Percentiles rank a stretch among this genome's conserved stretches.
These are phyloP conservation scores for Cytidiella melzeri DNA, from an alignment of 768 basidiomycete species.

Conservation along the genomic window DNA sequence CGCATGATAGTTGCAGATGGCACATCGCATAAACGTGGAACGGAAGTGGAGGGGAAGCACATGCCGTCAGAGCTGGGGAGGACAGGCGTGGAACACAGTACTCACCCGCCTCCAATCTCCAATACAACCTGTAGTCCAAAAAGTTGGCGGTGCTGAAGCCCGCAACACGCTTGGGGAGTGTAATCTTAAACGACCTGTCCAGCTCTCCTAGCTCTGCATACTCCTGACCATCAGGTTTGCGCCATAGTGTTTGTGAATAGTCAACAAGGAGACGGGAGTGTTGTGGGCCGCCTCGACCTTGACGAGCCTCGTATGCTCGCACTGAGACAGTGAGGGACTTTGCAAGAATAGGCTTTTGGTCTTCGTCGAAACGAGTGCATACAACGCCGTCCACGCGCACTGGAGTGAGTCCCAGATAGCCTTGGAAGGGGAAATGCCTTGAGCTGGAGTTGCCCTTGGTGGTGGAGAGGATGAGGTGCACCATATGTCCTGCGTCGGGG, in stretches of 20 bases:
- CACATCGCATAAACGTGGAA: neutral
- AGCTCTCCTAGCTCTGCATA: slow-evolving; percentile 57
- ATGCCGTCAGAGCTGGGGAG: neutral
- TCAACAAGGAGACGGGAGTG: slow-evolving; percentile 68
- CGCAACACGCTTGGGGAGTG: slow-evolving; percentile 52
- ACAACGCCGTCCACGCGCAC: slow-evolving; percentile 78
- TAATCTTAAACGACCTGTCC: slow-evolving; percentile 68
- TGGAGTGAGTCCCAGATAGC: slow-evolving; percentile 77
- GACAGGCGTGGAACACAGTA: slow-evolving; percentile 9
- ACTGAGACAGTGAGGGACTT: slow-evolving; percentile 68
- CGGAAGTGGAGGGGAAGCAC: slow-evolving; percentile 4
- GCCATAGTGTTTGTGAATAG: slow-evolving; percentile 61
- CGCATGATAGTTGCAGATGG: slow-evolving; percentile 15
- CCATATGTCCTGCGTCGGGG: too few species aligned
- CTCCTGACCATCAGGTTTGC: slow-evolving; percentile 49
- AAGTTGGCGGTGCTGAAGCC: slow-evolving; percentile 69
- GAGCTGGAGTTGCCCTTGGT: slow-evolving; percentile 65
- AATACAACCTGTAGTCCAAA: slow-evolving; percentile 73
- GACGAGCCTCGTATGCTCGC: slow-evolving; percentile 76
- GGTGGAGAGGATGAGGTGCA: slow-evolving; percentile 61
- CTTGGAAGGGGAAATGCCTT: slow-evolving; percentile 68
- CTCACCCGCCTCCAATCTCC: slow-evolving; percentile 80
- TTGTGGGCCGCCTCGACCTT: slow-evolving; percentile 49
- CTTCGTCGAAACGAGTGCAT: slow-evolving; percentile 62
- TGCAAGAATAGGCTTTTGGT: slow-evolving; percentile 60